Conservation (phyloP, 73 alveolate species). For the Uronychia setigera region DNA sequence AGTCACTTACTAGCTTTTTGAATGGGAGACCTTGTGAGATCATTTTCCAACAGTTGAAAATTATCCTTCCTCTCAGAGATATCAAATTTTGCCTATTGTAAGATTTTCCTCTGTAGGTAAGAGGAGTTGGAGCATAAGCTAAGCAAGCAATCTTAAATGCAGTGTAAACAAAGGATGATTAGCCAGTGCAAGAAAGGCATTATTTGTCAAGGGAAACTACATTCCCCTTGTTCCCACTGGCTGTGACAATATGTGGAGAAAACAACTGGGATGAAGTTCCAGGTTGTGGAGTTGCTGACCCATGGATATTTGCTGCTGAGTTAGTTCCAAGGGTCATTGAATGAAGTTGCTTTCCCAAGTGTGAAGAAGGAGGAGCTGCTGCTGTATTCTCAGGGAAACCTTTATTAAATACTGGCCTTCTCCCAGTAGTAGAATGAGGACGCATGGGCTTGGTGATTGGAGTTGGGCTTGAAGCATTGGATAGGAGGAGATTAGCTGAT, state of each 20-base stretch:
- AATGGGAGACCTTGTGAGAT: not conserved
- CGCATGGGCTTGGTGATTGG: not conserved
- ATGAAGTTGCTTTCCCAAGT: not conserved
- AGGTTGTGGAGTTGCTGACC: not conserved
- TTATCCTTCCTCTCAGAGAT: not conserved
- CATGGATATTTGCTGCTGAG: not conserved
- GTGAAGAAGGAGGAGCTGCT: not conserved
- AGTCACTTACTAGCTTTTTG: not conserved
- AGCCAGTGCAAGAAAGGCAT: constrained; percentile 37
- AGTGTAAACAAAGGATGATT: not conserved
- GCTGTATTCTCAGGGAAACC: not conserved
- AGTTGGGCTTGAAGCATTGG: not conserved
- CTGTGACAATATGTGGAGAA: not conserved
- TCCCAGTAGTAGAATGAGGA: not conserved
- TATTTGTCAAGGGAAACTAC: constrained; percentile 28
- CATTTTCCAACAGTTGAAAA: not conserved
- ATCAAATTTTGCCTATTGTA: constrained; percentile 1
- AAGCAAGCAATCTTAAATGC: constrained; percentile 48
- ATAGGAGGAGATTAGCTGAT: not conserved
- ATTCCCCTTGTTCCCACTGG: constrained; percentile 4
- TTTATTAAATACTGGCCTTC: not conserved
- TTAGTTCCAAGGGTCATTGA: not conserved
- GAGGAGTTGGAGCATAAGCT: constrained; percentile 36
- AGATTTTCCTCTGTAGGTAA: not conserved
- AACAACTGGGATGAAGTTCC: not conserved